phyloP scores from a whole-genome alignment of 129 eudicot species.

The Heracleum sosnowskyi region DNA sequence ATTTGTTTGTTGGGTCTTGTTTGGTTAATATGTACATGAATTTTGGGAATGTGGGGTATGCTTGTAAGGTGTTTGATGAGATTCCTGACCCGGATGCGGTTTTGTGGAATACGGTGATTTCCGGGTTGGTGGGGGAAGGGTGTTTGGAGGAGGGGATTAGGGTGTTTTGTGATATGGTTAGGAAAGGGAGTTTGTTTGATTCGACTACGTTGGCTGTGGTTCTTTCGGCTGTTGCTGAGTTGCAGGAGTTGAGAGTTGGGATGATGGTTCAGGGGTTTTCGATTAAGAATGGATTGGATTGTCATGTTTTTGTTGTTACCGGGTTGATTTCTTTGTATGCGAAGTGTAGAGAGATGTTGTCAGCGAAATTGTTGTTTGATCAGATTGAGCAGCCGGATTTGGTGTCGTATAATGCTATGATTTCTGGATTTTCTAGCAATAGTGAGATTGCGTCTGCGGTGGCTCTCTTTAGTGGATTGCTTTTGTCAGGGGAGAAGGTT shows the following conservation, averaged over 20 bases:
- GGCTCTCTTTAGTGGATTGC: conserved; percentile 39
- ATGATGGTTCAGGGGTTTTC: conserved; percentile 56
- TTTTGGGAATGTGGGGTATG: conserved; percentile 36
- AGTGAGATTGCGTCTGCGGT: conserved; percentile 41
- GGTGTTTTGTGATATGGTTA: conserved; percentile 52
- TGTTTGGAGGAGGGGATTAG: conserved; percentile 36
- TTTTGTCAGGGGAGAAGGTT: conserved; percentile 40
- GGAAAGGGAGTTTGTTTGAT: conserved; percentile 39
- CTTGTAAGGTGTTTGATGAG: conserved; percentile 67
- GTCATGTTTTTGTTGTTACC: conserved; percentile 63
- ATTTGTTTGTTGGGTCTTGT: conserved; percentile 75
- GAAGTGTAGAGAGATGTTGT: conserved; percentile 53
- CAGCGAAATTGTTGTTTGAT: conserved; percentile 52
- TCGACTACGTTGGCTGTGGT: conserved; percentile 68
- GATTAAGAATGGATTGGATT: conserved; percentile 56
- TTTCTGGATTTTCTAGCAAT: conserved; percentile 66
- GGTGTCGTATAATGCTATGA: conserved; percentile 74
- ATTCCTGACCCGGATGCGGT: conserved; percentile 67
- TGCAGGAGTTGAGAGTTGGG: conserved; percentile 62
- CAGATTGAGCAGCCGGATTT: conserved; percentile 55
- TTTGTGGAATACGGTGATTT: conserved; percentile 78
- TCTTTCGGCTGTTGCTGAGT: conserved; percentile 62
- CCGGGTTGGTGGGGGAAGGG: conserved; percentile 64
- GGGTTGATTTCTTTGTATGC: conserved; percentile 73
- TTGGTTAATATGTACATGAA: conserved; percentile 59